Conservation (phyloP, 805 yeast species). For the Wickerhamiella occidentalis region DNA sequence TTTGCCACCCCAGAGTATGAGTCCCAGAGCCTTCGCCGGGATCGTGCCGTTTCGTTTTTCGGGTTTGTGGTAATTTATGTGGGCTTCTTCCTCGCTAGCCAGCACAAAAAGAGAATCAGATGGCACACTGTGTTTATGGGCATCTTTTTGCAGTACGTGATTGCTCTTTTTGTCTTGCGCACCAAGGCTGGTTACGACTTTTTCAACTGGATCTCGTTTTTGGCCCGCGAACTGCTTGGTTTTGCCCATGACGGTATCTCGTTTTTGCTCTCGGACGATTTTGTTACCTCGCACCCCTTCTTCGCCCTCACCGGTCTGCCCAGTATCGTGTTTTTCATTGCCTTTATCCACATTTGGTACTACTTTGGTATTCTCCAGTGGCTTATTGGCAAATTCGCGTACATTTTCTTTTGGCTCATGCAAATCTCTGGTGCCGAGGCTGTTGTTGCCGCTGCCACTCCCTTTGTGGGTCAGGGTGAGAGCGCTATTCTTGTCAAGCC, state of each 20-base stretch:
- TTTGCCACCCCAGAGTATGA: constrained; percentile 39
- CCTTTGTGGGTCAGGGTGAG: constrained; percentile 57
- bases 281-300: constrained; percentile 32
- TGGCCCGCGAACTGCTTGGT: constrained; percentile 45
- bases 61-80: constrained; percentile 40
- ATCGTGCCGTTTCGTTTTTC: constrained; percentile 46
- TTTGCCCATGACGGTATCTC: constrained; percentile 52
- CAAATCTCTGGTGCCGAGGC: constrained; percentile 53
- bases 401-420: constrained; percentile 48
- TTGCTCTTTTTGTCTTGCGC: constrained; percentile 50
- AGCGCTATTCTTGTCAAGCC: constrained; percentile 50
- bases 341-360: constrained; percentile 48
- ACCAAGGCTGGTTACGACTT: constrained; percentile 49
- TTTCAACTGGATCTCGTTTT: constrained; percentile 45
- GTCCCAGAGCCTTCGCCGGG: constrained; percentile 35
- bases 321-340: constrained; percentile 52
- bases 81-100: constrained; percentile 36
- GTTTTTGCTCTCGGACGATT: constrained; percentile 36
- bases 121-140: constrained; percentile 54
- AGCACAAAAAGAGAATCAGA: constrained; percentile 34
- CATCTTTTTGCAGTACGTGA: constrained; percentile 44
- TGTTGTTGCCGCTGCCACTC: constrained; percentile 54
- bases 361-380: constrained; percentile 51
- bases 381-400: constrained; percentile 44
- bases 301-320: constrained; percentile 50